phyloP scores from a whole-genome alignment of 352 stramenopile genomes.

The Elongisporangium undulatum region DNA sequence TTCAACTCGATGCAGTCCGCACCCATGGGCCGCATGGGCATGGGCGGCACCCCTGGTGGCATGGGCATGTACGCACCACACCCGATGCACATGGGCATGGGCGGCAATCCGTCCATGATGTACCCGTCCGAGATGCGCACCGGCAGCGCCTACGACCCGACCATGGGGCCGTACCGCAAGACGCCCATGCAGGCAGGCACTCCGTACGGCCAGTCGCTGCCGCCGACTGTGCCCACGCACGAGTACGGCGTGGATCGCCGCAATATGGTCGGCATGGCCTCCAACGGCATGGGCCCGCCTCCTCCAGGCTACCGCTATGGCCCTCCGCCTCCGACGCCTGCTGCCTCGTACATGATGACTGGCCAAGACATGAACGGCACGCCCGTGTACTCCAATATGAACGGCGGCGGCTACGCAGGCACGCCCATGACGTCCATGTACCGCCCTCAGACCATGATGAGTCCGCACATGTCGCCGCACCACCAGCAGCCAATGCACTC shows the following conservation, averaged over 20 bases:
- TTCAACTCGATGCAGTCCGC: conserved; percentile 43
- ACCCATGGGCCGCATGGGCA: conserved; percentile 32
- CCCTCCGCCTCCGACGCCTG: conserved; percentile 9
- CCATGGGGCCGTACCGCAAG: conserved; percentile 48
- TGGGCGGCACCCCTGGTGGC: conserved; percentile 19
- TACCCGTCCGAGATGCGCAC: conserved; percentile 36
- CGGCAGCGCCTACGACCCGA: conserved; percentile 41
- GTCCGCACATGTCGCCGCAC: conserved; percentile 19
- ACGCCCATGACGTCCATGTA: conserved; percentile 31
- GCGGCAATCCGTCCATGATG: conserved; percentile 22
- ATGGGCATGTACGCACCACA: conserved; percentile 18
- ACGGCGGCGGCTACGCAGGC: conserved; percentile 35
- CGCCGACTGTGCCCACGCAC: conserved; percentile 14
- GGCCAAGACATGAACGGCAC: not conserved
- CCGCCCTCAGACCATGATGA: conserved; percentile 20
- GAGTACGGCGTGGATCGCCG: conserved; percentile 45
- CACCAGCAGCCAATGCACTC: conserved; percentile 20
- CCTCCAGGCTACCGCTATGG: conserved; percentile 23
- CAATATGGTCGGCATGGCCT: conserved; percentile 33
- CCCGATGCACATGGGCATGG: conserved; percentile 11
- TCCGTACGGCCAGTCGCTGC: conserved; percentile 40
- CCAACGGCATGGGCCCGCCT: conserved; percentile 15
- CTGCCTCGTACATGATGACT: conserved; percentile 8
- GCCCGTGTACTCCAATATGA: conserved; percentile 27
- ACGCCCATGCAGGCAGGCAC: conserved; percentile 22